A percentile compares a stretch with the other conserved stretches of the same genome.
These are phyloP conservation scores for Aspergillus hiratsukae DNA, from an alignment of 2,329 filamentous ascomycete genomes.

Conservation along the genomic window DNA sequence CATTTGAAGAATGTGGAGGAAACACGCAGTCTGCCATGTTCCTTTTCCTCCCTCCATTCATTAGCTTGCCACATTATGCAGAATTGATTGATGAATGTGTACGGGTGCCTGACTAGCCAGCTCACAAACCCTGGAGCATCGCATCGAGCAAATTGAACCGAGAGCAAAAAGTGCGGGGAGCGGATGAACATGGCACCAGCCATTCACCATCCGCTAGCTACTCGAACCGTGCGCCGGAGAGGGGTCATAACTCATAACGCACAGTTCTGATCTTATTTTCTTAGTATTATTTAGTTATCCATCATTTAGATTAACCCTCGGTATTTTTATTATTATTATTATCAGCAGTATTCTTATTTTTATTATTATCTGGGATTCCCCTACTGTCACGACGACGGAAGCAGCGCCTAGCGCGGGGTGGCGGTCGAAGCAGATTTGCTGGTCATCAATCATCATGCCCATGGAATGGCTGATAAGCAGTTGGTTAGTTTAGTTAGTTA, in stretches of 20 bases:
- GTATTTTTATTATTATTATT: too few relatives aligned
- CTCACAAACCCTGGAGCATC: neutral
- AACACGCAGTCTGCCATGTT: neutral
- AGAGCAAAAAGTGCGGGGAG: slow-evolving; percentile 5
- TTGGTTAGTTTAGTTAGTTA: slow-evolving; percentile 22
- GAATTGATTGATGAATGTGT: neutral
- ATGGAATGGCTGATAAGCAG: slow-evolving; percentile 27
- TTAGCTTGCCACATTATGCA: neutral
- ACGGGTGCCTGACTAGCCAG: slow-evolving; percentile 6
- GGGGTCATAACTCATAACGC: neutral
- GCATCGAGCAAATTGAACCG: neutral
- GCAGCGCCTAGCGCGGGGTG: slow-evolving; percentile 26
- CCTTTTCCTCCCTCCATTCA: neutral
- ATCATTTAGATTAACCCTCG: neutral
- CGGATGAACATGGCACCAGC: slow-evolving; percentile 5
- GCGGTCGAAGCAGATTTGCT: slow-evolving; percentile 10
- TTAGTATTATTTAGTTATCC: neutral
- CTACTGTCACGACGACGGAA: slow-evolving; percentile 5
- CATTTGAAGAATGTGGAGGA: neutral
- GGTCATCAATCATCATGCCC: slow-evolving; percentile 3
- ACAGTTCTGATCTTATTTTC: neutral
- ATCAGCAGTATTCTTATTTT: neutral
- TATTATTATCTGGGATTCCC: neutral
- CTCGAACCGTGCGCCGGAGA: slow-evolving; percentile 10
- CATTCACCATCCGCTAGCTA: slow-evolving; percentile 3